Evolutionary conservation across 176 grass and related monocot species (phyloP), one percentile per base, ranked within the genome.

Genomic region (Oryza punctata): DNA sequence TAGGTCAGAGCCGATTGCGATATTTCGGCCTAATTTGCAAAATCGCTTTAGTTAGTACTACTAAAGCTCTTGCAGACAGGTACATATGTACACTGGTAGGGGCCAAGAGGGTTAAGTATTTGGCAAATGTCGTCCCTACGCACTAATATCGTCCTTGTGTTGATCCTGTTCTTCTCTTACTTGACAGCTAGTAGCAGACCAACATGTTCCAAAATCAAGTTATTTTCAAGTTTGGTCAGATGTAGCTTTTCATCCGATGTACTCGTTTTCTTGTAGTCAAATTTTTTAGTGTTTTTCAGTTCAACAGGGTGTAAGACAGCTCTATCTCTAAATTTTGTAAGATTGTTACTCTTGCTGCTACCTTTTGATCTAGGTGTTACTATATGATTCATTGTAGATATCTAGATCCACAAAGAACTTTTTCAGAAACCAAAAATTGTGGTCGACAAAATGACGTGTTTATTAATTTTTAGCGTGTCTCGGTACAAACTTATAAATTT

Each of bases 181-280:
- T 69, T 33, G 61, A 32, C 75, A 61, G 69, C 40, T 61, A 70
- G 65, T 40, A 76, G 19, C 35, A 77, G 43, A 15, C n/a, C 38
- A 5, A 33, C 68, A 61, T 73, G 65, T 65, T 66, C 57, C 50
- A 35, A 78, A 67, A 67, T 7, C 2, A 78, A 5, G 78, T 78
- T 11, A 8, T 61, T 73, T 77, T 73, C 68, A 72, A 32, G 79
- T 90, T 40, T 61, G 84, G 80, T 90, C 37, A 79, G 79, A 16
- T 54, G 68, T 83, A 83, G 59, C 46, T 69, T 65, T 86, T 82
- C 73, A 61, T 29, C 44, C 3, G 12, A 69, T 61, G 57, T 77
- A 66, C 78, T 43, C 2, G 69, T 72, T 63, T 64, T 61, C 21
- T 61, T 61, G 12, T 23, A 24, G 70, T 52, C 40, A 49, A 76